Evolutionary conservation across 495 filamentous ascomycete genomes (phyloP).

Genomic region (Melanomma pulvis-pyrius): DNA sequence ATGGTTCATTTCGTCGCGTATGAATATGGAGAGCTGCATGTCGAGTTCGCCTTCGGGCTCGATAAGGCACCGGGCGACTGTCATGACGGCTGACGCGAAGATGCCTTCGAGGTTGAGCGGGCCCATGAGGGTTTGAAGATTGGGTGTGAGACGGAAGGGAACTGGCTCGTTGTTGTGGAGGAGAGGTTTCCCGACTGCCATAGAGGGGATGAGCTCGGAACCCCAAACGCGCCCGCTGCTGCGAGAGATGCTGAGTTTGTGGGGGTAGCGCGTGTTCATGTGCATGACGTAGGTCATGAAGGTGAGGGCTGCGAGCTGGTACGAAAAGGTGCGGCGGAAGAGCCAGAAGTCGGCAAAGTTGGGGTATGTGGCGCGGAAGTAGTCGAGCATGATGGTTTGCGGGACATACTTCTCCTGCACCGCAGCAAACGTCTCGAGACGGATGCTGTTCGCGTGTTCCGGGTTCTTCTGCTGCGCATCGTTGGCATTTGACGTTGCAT

Average conservation of each 20-base stretch:
- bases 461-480: slow-evolving; percentile 40
- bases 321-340: slow-evolving; percentile 93
- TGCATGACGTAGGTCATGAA: slow-evolving; percentile 99
- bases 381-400: slow-evolving; percentile 75
- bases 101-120: slow-evolving; percentile 94
- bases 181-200: slow-evolving; percentile 76
- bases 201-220: slow-evolving; percentile 83
- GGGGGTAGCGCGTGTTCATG: slow-evolving; percentile 90
- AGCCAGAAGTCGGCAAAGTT: slow-evolving; percentile 95
- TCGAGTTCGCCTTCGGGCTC: slow-evolving; percentile 87
- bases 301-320: slow-evolving; percentile 92
- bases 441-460: slow-evolving; percentile 68
- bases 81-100: slow-evolving; percentile 89
- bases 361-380: slow-evolving; percentile 87
- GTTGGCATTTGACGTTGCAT: slow-evolving; percentile 1
- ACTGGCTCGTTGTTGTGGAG: slow-evolving; percentile 95
- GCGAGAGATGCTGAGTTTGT: slow-evolving; percentile 90
- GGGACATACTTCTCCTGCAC: slow-evolving; percentile 92
- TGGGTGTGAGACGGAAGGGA: slow-evolving; percentile 95
- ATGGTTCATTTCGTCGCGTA: slow-evolving; percentile 96
- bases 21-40: slow-evolving; percentile 88
- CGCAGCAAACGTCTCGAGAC: slow-evolving; percentile 81
- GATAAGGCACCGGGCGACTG: slow-evolving; percentile 92
- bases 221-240: slow-evolving; percentile 94
- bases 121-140: slow-evolving; percentile 92